Evolutionary conservation across 2,329 filamentous ascomycete genomes (phyloP).

Genomic region (Fusarium piperis): DNA sequence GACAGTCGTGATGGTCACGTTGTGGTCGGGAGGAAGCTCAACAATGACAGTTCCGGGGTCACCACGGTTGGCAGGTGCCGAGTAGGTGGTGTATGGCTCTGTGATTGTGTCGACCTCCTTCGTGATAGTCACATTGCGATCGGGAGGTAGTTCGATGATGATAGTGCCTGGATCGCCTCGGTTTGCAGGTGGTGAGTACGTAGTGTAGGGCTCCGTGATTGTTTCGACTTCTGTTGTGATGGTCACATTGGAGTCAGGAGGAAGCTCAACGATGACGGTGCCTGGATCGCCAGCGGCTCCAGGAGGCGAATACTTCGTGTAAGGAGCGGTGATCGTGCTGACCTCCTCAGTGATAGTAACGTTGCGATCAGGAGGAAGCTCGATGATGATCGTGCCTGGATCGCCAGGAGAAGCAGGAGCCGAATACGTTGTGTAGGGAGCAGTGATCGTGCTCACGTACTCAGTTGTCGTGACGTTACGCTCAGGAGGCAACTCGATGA

Average conservation of each 20-base stretch:
- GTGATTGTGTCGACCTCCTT: neutral
- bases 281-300: constrained; percentile 9
- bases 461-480: neutral
- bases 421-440: constrained; percentile 12
- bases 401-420: constrained; percentile 7
- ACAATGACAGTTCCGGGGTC: neutral
- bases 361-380: constrained; percentile 7
- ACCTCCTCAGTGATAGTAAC: constrained; percentile 12
- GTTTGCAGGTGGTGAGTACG: neutral
- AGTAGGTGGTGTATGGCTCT: neutral
- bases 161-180: constrained; percentile 13
- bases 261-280: constrained; percentile 13
- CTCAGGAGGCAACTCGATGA: constrained; percentile 7
- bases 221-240: neutral
- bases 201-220: constrained; percentile 1
- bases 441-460: constrained; percentile 6
- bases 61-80: neutral
- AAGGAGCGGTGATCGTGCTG: constrained; percentile 4
- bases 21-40: neutral
- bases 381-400: constrained; percentile 6
- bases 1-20: constrained; percentile 1
- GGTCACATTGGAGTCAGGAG: constrained; percentile 12
- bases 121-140: constrained; percentile 26
- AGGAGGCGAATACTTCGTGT: constrained; percentile 10
- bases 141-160: neutral